These are phyloP conservation scores for Cyclostephanos tholiformis DNA, from an alignment of 108 stramenopile genomes.

Conservation along the genomic window DNA sequence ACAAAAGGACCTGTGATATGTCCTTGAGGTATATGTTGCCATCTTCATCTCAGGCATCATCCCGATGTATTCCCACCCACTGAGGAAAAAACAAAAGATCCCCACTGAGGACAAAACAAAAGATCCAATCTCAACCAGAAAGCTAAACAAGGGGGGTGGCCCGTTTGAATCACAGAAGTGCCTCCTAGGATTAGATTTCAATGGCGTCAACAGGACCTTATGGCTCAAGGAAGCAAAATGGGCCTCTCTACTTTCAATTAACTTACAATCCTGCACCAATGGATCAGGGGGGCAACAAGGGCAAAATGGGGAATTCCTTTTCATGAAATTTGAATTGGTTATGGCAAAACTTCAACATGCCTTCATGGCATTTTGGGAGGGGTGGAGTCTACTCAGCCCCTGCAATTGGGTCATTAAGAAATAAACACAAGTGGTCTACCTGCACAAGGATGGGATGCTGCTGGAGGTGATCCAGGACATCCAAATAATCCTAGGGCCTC, in stretches of 20 bases:
- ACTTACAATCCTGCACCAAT: background rate
- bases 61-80: conserved; percentile 29
- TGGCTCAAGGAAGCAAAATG: conserved; percentile 10
- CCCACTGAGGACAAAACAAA: background rate
- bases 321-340: conserved; percentile 8
- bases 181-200: conserved; percentile 23
- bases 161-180: background rate
- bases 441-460: background rate
- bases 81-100: too few species aligned
- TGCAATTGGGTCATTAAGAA: background rate
- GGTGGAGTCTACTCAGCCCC: background rate
- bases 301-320: background rate
- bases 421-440: background rate
- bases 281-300: too few species aligned
- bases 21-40: conserved; percentile 34
- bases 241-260: background rate
- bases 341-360: conserved; percentile 7
- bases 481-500: background rate
- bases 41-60: conserved; percentile 19
- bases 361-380: background rate
- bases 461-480: background rate
- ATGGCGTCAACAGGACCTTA: background rate
- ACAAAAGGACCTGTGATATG: background rate
- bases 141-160: conserved; percentile 38
- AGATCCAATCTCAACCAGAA: conserved; percentile 53